These are phyloP conservation scores for Ogataea naganishii DNA, from an alignment of 805 yeast genomes.

Conservation along the genomic window DNA sequence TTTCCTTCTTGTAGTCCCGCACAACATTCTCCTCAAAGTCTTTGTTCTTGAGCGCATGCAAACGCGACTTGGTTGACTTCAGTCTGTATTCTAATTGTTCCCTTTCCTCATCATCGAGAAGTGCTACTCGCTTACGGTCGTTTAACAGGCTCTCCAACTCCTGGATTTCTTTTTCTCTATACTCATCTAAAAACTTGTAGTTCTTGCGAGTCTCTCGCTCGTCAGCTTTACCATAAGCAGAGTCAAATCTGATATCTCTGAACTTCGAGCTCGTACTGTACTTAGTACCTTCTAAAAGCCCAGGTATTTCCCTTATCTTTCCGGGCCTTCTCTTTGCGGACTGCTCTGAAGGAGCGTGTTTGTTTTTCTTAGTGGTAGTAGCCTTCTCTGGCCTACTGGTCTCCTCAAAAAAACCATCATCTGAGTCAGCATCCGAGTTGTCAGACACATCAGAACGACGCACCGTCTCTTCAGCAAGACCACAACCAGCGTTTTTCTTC, in stretches of 20 bases:
- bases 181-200: conserved; percentile 80
- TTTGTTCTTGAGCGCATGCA: conserved; percentile 60
- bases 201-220: conserved; percentile 57
- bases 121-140: conserved; percentile 38
- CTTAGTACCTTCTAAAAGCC: conserved; percentile 32
- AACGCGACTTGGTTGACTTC: conserved; percentile 57
- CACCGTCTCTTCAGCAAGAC: conserved; percentile 11
- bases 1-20: conserved; percentile 46
- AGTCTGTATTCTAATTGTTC: conserved; percentile 45
- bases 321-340: conserved; percentile 69
- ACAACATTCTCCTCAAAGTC: conserved; percentile 68
- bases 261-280: conserved; percentile 35
- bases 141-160: conserved; percentile 49
- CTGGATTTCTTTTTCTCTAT: conserved; percentile 64
- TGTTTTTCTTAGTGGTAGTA: conserved; percentile 32
- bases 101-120: conserved; percentile 34
- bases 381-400: conserved; percentile 6
- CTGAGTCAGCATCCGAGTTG: conserved; percentile 17
- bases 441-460: conserved; percentile 11
- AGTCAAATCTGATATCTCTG: conserved; percentile 83
- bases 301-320: conserved; percentile 66
- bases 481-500: no score
- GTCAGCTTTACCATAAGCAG: conserved; percentile 83
- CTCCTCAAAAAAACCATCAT: conserved; percentile 32
- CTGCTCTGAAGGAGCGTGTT: conserved; percentile 83